Conservation (phyloP, 164 flowering plant genomes). For the Cinnamomum chago region DNA sequence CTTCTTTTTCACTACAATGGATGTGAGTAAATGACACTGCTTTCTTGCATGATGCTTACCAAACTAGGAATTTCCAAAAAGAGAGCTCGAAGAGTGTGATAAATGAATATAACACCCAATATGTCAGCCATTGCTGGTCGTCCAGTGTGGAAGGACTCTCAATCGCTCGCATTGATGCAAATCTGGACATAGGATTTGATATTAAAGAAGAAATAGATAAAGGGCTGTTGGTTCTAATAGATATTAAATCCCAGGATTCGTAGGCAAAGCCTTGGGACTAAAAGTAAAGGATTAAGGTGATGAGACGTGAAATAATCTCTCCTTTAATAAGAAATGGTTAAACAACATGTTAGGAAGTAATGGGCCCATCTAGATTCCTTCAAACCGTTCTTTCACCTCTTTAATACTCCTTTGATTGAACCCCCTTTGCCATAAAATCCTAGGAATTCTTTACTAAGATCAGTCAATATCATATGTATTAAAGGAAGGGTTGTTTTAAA, state of each 20-base stretch:
- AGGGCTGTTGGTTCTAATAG: background rate
- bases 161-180: conserved; percentile 78
- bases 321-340: too few species aligned
- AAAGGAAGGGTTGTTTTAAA: too few species aligned
- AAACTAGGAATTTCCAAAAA: conserved; percentile 55
- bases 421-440: too few species aligned
- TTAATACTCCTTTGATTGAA: too few species aligned
- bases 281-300: too few species aligned
- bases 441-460: too few species aligned
- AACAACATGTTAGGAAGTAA: too few species aligned
- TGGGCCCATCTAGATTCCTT: too few species aligned
- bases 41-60: conserved; percentile 36
- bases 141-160: conserved; percentile 78
- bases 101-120: conserved; percentile 86
- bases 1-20: background rate
- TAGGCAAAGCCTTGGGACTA: background rate
- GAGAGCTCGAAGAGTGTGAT: conserved; percentile 83
- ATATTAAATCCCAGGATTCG: too few species aligned
- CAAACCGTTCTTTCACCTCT: too few species aligned
- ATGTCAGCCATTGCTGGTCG: conserved; percentile 95
- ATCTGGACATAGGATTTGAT: conserved; percentile 36
- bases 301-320: too few species aligned
- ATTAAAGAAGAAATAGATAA: background rate
- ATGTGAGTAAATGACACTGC: background rate
- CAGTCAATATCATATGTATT: too few species aligned